Percentiles rank a stretch among this genome's conserved stretches.
Evolutionary conservation across 805 yeast species (phyloP).

Genomic region (Candida sakaeoensis): DNA sequence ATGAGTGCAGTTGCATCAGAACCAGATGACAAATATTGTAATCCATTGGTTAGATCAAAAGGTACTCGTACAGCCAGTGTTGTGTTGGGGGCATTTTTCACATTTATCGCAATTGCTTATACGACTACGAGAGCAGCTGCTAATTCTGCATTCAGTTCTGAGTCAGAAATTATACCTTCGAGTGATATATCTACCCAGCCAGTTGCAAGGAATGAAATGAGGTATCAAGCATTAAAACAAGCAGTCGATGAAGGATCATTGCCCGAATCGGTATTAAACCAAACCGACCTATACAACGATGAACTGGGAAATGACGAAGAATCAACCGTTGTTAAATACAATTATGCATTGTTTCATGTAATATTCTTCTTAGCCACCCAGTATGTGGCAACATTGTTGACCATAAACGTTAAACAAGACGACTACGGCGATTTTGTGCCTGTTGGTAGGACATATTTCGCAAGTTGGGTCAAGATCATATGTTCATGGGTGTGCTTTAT

Average conservation of each 20-base stretch:
- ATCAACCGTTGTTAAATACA: constrained; percentile 64
- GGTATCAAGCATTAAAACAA: constrained; percentile 82
- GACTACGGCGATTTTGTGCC: constrained; percentile 89
- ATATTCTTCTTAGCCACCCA: constrained; percentile 95
- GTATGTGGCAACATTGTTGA: constrained; percentile 89
- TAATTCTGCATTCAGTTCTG: constrained; percentile 40
- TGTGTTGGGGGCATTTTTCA: constrained; percentile 86
- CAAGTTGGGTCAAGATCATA: constrained; percentile 89
- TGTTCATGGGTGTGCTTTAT: constrained; percentile 90
- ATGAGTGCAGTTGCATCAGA: constrained; percentile 93
- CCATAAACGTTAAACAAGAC: constrained; percentile 85
- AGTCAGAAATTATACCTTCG: constrained; percentile 37
- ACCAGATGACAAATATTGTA: constrained; percentile 91
- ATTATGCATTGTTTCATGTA: constrained; percentile 82
- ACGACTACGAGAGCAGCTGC: constrained; percentile 97
- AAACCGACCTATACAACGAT: constrained; percentile 56
- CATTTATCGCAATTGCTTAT: constrained; percentile 92
- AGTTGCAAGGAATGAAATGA: constrained; percentile 59
- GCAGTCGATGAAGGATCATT: constrained; percentile 96
- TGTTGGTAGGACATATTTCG: constrained; percentile 93
- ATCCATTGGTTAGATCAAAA: constrained; percentile 83
- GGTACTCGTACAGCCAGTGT: constrained; percentile 90
- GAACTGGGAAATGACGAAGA: constrained; percentile 53
- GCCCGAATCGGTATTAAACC: constrained; percentile 87
- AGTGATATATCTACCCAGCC: constrained; percentile 38